These are phyloP conservation scores for Talaromyces sp. DNA, from an alignment of 2,329 filamentous ascomycete genomes.

Conservation along the genomic window DNA sequence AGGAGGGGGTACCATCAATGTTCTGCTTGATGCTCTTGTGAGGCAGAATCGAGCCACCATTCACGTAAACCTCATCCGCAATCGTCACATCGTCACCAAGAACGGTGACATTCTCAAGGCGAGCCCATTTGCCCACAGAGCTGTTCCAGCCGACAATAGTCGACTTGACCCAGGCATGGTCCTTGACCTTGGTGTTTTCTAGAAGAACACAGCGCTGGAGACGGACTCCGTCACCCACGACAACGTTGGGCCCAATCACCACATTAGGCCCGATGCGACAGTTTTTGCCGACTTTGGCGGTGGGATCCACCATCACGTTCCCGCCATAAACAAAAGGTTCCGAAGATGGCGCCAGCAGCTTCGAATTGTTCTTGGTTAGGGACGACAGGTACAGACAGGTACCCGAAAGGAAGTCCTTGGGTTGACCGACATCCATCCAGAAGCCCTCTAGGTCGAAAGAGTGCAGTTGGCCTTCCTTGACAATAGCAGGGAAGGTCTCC, in stretches of 20 bases:
- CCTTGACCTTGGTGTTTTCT: slow-evolving; percentile 88
- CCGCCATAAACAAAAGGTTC: slow-evolving; percentile 85
- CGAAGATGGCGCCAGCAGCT: slow-evolving; percentile 68
- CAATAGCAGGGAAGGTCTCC: slow-evolving; percentile 95
- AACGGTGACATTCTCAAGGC: slow-evolving; percentile 96
- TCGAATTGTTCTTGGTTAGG: slow-evolving; percentile 82
- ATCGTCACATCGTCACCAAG: slow-evolving; percentile 97
- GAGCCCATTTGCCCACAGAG: slow-evolving; percentile 89
- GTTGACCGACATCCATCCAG: slow-evolving; percentile 99
- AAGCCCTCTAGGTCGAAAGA: slow-evolving; percentile 95
- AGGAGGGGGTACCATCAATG: slow-evolving; percentile 64
- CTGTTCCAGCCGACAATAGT: slow-evolving; percentile 99
- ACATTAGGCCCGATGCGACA: slow-evolving; percentile 98
- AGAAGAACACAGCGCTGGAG: slow-evolving; percentile 90
- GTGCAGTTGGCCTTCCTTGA: slow-evolving; percentile 83
- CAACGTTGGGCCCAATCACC: slow-evolving; percentile 86
- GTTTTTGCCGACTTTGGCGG: slow-evolving; percentile 95
- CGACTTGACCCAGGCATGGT: slow-evolving; percentile 98
- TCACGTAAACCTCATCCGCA: slow-evolving; percentile 97
- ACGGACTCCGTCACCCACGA: slow-evolving; percentile 88
- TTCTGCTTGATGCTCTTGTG: slow-evolving; percentile 99
- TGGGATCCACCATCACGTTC: slow-evolving; percentile 91
- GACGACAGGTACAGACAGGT: slow-evolving; percentile 96
- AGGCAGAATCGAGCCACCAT: slow-evolving; percentile 88
- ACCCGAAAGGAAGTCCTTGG: slow-evolving; percentile 94